Conservation (phyloP, 495 filamentous ascomycete genomes). For the Tuber aestivum region DNA sequence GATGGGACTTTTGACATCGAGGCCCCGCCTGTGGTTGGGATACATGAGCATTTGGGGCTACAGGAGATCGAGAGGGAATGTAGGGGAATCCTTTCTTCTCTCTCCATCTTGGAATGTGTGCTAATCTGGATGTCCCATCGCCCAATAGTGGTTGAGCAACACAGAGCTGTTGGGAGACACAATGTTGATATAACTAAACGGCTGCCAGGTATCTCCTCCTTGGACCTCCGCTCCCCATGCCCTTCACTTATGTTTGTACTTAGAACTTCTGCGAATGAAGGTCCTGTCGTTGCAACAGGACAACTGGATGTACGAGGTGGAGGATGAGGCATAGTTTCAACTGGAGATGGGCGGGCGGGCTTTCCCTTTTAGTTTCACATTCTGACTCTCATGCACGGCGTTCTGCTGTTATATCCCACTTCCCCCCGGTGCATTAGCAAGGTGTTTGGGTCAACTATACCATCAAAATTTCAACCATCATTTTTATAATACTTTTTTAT, state of each 20-base stretch:
- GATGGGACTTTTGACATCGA: conserved; percentile 70
- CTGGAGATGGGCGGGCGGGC: not conserved
- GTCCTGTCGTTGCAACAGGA: conserved; percentile 71
- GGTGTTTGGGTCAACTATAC: not conserved
- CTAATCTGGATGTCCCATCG: conserved; percentile 22
- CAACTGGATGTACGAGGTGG: conserved; percentile 85
- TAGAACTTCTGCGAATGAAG: conserved; percentile 44
- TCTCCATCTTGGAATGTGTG: conserved; percentile 41
- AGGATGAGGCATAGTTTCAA: conserved; percentile 46
- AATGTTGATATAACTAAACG: conserved; percentile 43
- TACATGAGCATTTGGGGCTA: conserved; percentile 50
- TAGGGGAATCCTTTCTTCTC: conserved; percentile 31
- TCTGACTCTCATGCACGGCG: not conserved
- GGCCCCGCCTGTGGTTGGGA: conserved; percentile 51
- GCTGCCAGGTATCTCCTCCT: conserved; percentile 56
- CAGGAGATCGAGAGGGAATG: conserved; percentile 48
- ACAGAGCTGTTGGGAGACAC: conserved; percentile 49
- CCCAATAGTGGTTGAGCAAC: conserved; percentile 32
- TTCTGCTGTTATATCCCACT: not conserved
- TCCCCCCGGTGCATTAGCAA: not conserved
- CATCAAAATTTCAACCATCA: not conserved
- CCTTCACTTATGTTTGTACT: not conserved
- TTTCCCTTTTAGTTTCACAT: not conserved
- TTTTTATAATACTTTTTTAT: not conserved
- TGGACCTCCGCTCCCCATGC: not conserved